phyloP scores from a whole-genome alignment of 805 yeast genomes.

The Wickerhamomyces tratensis region DNA sequence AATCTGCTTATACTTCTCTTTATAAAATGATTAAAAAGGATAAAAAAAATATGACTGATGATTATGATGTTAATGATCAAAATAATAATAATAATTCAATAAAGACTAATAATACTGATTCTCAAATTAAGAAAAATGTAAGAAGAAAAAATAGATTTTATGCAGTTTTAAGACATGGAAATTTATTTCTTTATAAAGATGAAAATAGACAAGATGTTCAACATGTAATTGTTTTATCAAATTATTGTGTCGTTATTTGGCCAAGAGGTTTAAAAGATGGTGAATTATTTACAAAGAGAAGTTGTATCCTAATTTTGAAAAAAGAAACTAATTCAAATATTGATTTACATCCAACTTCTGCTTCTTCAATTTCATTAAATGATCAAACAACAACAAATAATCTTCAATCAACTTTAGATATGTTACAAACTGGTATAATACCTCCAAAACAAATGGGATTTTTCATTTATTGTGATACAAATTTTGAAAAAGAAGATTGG shows the following conservation, averaged over 20 bases:
- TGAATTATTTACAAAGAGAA: constrained; percentile 68
- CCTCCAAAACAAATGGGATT: constrained; percentile 28
- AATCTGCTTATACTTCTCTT: constrained; percentile 51
- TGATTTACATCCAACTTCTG: constrained; percentile 25
- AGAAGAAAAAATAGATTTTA: constrained; percentile 51
- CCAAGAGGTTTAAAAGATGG: constrained; percentile 71
- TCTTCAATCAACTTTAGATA: constrained; percentile 12
- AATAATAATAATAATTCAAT: constrained; percentile 1
- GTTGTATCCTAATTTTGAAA: constrained; percentile 67
- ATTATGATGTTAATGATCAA: not conserved
- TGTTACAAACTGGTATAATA: constrained; percentile 12
- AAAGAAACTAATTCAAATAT: constrained; percentile 21
- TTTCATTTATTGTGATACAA: constrained; percentile 68
- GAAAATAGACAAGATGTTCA: constrained; percentile 54
- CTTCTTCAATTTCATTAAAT: constrained; percentile 5
- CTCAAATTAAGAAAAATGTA: constrained; percentile 22
- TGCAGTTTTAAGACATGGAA: constrained; percentile 78
- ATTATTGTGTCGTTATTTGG: constrained; percentile 72
- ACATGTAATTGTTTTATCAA: constrained; percentile 70
- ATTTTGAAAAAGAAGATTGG: constrained; percentile 87
- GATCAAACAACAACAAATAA: too few species aligned
- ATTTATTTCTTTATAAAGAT: constrained; percentile 74
- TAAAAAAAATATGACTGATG: constrained; percentile 11
- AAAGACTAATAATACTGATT: not conserved
- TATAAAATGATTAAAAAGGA: constrained; percentile 41